Evolutionary conservation across 768 basidiomycete genomes (phyloP), one percentile per base, ranked within the genome.

Genomic region (Psilocybe cyanescens): DNA sequence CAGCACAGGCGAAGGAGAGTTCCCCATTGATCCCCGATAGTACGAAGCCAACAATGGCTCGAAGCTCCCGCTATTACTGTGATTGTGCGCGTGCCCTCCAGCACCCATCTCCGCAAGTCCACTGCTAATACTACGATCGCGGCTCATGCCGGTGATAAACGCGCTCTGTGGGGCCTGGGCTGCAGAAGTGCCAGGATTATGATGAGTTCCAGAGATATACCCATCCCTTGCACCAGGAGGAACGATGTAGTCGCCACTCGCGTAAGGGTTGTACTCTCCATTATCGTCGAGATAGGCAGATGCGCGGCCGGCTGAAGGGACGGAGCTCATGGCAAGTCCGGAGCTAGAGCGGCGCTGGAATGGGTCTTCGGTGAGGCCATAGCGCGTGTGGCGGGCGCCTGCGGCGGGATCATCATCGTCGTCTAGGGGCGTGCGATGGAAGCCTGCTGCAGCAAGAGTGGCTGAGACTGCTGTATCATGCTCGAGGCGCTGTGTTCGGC

Each of bases 401-500:
- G 65, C 63, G 31, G 66, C 66, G 19, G 60, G 67, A 57, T 65
- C 61, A 24, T 78, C 78, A 28, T 87, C 89, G 64, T 89, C 88
- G 61, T 86, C 88, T 35, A 93, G 76, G 30, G 87, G 88, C 0
- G 82, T 76, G 53, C 91, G 84, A 68, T 85, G 81, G 71, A 87
- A 83, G 28, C 91, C 90, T 1, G 89, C 87, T 31, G 88, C 91
- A 8, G 87, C 86, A 55, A 90, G 80, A 5, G 86, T 86, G 39
- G 88, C 89, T n/a, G 86, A 86, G n/a, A 89, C 83, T 0, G 84
- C 86, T 1, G 84, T 80, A 60, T 92, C 90, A 60, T 87, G 86
- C 61, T 91, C 90, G n/a, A 88, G 72, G 52, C 80, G 78, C 35
- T 75, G 81, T 45, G 81, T 85, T 33, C 86, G 81, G 49, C 88